Evolutionary conservation across 1,284 basidiomycete species (phyloP).

Genomic region (Serendipita sp.): DNA sequence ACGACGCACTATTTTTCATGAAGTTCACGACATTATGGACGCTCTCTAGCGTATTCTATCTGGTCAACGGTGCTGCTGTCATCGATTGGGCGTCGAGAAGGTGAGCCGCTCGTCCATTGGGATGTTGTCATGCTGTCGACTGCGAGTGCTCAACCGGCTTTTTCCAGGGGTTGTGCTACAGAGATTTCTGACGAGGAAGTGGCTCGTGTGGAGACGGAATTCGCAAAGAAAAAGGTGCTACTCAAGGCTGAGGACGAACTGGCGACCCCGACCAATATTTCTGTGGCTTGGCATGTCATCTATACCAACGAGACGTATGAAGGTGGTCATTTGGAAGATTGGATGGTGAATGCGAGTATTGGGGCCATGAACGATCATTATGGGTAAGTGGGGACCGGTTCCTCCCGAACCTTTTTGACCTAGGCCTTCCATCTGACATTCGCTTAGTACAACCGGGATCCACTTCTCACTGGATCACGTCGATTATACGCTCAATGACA

Average conservation of each 20-base stretch:
- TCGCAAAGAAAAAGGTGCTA: background rate
- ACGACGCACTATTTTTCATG: too few relatives aligned
- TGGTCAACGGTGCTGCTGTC: too few relatives aligned
- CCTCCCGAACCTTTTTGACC: background rate
- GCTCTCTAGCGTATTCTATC: too few relatives aligned
- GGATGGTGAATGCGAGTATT: background rate
- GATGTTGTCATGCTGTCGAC: too few relatives aligned
- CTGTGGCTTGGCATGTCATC: background rate
- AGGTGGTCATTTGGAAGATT: background rate
- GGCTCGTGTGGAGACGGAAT: background rate
- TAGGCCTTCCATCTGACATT: background rate
- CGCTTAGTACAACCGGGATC: background rate
- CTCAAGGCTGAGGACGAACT: background rate
- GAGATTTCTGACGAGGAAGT: background rate
- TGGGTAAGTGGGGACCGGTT: background rate
- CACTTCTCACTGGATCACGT: background rate
- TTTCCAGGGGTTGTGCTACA: background rate
- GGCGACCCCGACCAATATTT: background rate
- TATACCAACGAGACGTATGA: background rate
- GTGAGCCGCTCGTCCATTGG: too few relatives aligned
- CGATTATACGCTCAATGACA: conserved; percentile 20
- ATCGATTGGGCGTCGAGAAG: too few relatives aligned
- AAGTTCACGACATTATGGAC: too few relatives aligned
- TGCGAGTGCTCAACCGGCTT: too few relatives aligned
- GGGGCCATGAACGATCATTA: background rate